Conservation (phyloP, 2,329 filamentous ascomycete species). For the Falciphora oryzae region DNA sequence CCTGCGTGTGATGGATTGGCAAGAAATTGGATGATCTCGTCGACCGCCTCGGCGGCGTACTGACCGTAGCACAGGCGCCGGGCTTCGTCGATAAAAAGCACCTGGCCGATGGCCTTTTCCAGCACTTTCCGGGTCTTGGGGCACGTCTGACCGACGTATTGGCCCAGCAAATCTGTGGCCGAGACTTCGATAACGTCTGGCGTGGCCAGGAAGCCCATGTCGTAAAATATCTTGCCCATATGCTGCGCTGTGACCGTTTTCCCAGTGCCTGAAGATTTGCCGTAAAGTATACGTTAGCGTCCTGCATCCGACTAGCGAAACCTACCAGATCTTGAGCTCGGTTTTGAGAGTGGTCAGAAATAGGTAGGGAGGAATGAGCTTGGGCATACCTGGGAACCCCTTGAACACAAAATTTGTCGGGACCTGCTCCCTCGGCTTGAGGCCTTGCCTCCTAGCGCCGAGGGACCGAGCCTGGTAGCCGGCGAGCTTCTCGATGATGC, state of each 20-base stretch:
- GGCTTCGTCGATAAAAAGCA: constrained; percentile 68
- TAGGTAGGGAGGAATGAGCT: no score
- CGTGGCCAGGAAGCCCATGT: constrained; percentile 61
- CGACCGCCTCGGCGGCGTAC: constrained; percentile 52
- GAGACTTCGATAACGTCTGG: constrained; percentile 60
- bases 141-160: constrained; percentile 64
- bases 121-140: constrained; percentile 57
- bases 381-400: constrained; percentile 37
- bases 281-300: no score
- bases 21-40: constrained; percentile 45
- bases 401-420: constrained; percentile 66
- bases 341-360: no score
- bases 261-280: constrained; percentile 47
- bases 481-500: constrained; percentile 46
- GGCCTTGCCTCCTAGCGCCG: constrained; percentile 41
- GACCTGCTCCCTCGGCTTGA: constrained; percentile 52
- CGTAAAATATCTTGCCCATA: constrained; percentile 70
- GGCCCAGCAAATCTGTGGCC: constrained; percentile 60
- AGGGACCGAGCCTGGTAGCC: constrained; percentile 47
- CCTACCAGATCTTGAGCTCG: constrained; percentile 13
- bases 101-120: constrained; percentile 56
- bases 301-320: no score
- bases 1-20: constrained; percentile 51
- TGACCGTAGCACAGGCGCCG: constrained; percentile 54
- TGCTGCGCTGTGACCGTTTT: constrained; percentile 67